Evolutionary conservation across 306 rosid species (phyloP), one percentile per base, ranked within the genome.

Genomic region (Lathyrus tuberosus): DNA sequence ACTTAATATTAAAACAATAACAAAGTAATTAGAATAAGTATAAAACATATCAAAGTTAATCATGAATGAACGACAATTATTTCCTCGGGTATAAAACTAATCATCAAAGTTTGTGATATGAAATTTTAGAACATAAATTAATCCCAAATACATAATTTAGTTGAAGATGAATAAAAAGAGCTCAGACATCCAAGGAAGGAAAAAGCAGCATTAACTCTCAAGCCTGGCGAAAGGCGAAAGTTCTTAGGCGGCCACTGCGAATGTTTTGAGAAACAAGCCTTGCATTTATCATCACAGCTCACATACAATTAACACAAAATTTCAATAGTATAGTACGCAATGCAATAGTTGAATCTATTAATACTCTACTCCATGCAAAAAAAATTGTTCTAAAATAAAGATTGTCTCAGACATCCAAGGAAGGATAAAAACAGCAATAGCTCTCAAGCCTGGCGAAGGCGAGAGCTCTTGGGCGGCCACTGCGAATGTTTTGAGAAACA

Each of bases 371-470:
- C 24, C 24, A 22, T 24, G 26, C 26, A 24, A 24, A 3, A 41
- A 10, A 41, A 10, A 40, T 10, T 40, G 44, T 10, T 10, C 13
- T 9, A 11, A 2, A 48, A 15, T 7, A 3, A 7, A 47, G 2
- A 6, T 48, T 16, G 26, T 53, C 78, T 74, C 78, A 65, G 60
- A 74, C 78, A 68, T 74, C 79, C 79, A 67, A 77, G 76, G 76
- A 77, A 77, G 81, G 77, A 77, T 48, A 1, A 4, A 2, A n/a
- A 62, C 71, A 73, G 83, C 83, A 79, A 1, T 18, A 73, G 67
- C 79, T 73, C 83, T 79, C 79, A 73, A 73, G 79, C 83, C 67
- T 22, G 68, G 78, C 78, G 66, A 59, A 67, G 82, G 78, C 71
- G 54, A 78, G 66, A 73, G 66, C 78, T 78, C 82, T 73, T 48